Evolutionary conservation across 106 monocot species (phyloP), one percentile per base, ranked within the genome.

Genomic region (Acorus gramineus): DNA sequence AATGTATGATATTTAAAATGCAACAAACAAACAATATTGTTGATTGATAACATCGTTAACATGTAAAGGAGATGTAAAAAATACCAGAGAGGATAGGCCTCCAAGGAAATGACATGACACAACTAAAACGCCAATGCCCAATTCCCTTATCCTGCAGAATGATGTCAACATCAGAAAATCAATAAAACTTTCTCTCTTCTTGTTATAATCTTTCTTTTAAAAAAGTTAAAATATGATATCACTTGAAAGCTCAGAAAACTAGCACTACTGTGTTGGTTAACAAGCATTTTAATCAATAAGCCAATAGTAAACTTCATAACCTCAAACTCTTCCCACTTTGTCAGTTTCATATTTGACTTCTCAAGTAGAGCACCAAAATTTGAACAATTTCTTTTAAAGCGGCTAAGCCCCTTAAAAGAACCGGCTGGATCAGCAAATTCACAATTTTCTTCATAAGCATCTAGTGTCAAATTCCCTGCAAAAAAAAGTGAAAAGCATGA

Each of bases 381-480:
- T 46, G 87, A 70, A 56, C 91, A 98, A 51, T 98, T 98, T 45
- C 91, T 51, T 65, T 83, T 85, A 63, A 98, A 98, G 11, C 91
- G 82, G 11, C 14, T 45, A 51, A 91, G 85, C 11, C 91, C 96
- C 85, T 69, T 79, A 69, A 98, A 91, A 50, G 91, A 98, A 62
- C 91, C 96, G 13, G 91, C 96, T 56, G 96, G 96, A 64, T 98
- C 96, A 53, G 91, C 91, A 83, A 98, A 98, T 77, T 98, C 96
- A 60, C 96, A 91, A 56, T 90, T 82, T 11, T 92, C 96, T 68
- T 88, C 73, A 60, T 98, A 98, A 58, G 87, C 96, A 69, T 63
- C 66, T 5, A 69, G 57, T 14, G 96, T 91, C 78, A 98, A 57
- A 14, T 88, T 83, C 57, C 96, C 96, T 98, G 55, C 47, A 56